phyloP scores from a whole-genome alignment of 2,329 filamentous ascomycete genomes.

The Rugonectria rugulosa region DNA sequence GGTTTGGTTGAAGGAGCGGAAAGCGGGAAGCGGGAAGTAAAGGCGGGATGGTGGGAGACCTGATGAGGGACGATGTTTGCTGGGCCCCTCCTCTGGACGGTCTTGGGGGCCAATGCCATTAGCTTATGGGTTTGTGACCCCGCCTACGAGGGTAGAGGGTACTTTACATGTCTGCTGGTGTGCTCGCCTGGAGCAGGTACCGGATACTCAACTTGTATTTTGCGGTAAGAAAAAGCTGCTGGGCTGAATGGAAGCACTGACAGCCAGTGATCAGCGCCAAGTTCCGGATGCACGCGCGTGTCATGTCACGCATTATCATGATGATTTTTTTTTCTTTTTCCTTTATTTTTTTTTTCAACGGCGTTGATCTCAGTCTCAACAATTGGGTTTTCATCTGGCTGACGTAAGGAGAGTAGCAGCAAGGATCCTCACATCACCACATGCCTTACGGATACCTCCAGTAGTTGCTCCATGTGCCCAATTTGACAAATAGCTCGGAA shows the following conservation, averaged over 20 bases:
- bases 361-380: too few relatives aligned
- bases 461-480: too few relatives aligned
- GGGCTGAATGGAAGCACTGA: too few relatives aligned
- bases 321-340: slow-evolving; percentile 1
- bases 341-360: neutral
- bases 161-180: slow-evolving; percentile 5
- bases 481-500: too few relatives aligned
- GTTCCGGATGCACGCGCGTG: slow-evolving; percentile 3
- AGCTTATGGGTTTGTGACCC: slow-evolving; percentile 7
- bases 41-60: slow-evolving; percentile 17
- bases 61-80: slow-evolving; percentile 24
- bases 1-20: slow-evolving; percentile 6
- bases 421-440: too few relatives aligned
- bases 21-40: slow-evolving; percentile 16
- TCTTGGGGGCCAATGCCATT: slow-evolving; percentile 8
- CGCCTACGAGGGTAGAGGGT: slow-evolving; percentile 20
- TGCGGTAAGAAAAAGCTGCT: too few relatives aligned
- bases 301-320: slow-evolving; percentile 18
- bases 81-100: neutral
- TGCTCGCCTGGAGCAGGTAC: neutral
- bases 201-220: too few relatives aligned
- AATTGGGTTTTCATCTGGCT: too few relatives aligned
- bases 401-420: too few relatives aligned
- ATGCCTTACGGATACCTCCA: too few relatives aligned
- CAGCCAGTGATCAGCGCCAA: slow-evolving; percentile 2